phyloP scores from a whole-genome alignment of 2,329 filamentous ascomycete species.

The Neofusicoccum ribis region DNA sequence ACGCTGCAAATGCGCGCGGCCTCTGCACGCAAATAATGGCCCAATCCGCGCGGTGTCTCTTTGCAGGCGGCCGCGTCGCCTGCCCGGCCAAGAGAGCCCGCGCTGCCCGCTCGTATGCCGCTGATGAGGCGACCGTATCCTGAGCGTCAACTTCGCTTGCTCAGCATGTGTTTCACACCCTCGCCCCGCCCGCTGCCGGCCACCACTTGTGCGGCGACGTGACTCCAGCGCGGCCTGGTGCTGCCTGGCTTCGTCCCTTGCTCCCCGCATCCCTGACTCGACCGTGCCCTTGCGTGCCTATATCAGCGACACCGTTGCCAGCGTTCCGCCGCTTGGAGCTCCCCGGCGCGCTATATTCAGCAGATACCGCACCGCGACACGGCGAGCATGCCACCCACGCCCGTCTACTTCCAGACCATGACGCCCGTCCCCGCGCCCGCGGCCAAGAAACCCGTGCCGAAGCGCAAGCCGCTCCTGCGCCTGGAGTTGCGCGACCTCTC shows the following conservation, averaged over 20 bases:
- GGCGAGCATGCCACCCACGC: conserved; percentile 17
- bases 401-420: conserved; percentile 28
- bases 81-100: not conserved
- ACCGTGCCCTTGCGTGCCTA: conserved; percentile 10
- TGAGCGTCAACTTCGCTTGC: not conserved
- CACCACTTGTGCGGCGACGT: not conserved
- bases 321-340: not conserved
- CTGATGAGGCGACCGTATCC: not conserved
- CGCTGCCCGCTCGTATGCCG: not conserved
- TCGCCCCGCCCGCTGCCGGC: not conserved
- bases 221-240: not conserved
- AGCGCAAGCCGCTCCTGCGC: conserved; percentile 46
- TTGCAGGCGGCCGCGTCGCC: not conserved
- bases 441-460: conserved; percentile 25
- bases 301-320: not conserved
- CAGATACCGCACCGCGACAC: conserved; percentile 3
- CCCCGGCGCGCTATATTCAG: conserved; percentile 7
- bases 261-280: conserved; percentile 7
- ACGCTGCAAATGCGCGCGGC: not conserved
- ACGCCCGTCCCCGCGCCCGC: conserved; percentile 24
- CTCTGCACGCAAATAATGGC: not conserved
- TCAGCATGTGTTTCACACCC: not conserved
- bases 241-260: conserved; percentile 1
- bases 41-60: not conserved
- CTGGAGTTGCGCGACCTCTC: conserved; percentile 52